Conservation (phyloP, 164 flowering plant species). For the Chimonanthus salicifolius region DNA sequence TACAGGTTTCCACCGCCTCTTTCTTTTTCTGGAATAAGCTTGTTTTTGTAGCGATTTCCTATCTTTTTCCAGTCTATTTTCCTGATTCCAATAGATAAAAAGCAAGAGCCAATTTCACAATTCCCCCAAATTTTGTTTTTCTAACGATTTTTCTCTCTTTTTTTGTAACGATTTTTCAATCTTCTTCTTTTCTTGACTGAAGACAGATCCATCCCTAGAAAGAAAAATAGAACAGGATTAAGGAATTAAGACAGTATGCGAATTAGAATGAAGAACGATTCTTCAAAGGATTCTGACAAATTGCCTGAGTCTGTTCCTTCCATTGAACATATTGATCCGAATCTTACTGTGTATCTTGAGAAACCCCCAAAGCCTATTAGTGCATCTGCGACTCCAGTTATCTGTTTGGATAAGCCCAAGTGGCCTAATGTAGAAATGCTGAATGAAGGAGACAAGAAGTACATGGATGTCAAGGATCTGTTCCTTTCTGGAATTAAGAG, state of each 20-base stretch:
- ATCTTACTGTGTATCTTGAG: conserved; percentile 5
- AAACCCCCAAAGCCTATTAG: conserved; percentile 7
- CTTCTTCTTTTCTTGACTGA: too few species aligned
- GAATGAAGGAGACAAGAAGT: conserved; percentile 23
- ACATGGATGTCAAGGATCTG: conserved; percentile 14
- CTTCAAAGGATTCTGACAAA: background rate
- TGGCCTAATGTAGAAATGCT: conserved; percentile 31
- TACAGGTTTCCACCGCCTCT: too few species aligned
- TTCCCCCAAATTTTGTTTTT: too few species aligned
- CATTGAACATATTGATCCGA: conserved; percentile 15
- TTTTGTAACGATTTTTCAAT: too few species aligned
- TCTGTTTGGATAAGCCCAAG: conserved; percentile 1
- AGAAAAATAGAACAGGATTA: background rate
- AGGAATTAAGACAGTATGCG: background rate
- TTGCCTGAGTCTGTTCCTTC: background rate
- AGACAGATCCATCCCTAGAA: too few species aligned
- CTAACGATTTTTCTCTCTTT: too few species aligned
- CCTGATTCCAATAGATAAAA: too few species aligned
- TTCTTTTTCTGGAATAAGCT: too few species aligned
- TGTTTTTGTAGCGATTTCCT: too few species aligned
- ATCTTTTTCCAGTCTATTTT: too few species aligned
- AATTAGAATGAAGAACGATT: background rate
- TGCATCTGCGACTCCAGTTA: background rate
- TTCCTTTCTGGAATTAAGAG: conserved; percentile 25
- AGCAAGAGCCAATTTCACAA: too few species aligned